Percentiles rank a stretch among this genome's conserved stretches.
These are phyloP conservation scores for Lathyrus tuberosus DNA, from an alignment of 306 rosid species.

Conservation along the genomic window DNA sequence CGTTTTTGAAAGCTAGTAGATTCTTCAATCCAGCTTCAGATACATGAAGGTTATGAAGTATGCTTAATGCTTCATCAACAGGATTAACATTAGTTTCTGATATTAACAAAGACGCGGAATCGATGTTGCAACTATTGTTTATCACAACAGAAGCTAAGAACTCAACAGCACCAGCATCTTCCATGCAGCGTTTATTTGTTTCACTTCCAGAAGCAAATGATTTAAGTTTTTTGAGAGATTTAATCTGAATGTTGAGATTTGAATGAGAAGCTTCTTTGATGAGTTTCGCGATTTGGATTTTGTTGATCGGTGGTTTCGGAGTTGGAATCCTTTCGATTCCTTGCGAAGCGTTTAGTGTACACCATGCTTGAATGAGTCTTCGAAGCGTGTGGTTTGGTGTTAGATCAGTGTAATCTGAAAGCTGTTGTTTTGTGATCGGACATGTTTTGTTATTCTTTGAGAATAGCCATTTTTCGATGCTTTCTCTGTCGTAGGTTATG, in stretches of 20 bases:
- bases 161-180: conserved; percentile 68
- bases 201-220: conserved; percentile 72
- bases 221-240: conserved; percentile 53
- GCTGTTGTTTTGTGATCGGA: conserved; percentile 63
- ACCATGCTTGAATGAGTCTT: conserved; percentile 84
- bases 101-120: not conserved
- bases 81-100: not conserved
- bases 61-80: conserved; percentile 61
- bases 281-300: conserved; percentile 56
- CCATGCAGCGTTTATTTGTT: conserved; percentile 63
- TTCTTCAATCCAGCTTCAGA: conserved; percentile 54
- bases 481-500: conserved; percentile 81
- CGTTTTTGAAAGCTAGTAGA: conserved; percentile 40
- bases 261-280: conserved; percentile 60
- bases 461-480: conserved; percentile 83
- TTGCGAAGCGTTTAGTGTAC: conserved; percentile 76
- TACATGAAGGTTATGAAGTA: conserved; percentile 60
- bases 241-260: conserved; percentile 31
- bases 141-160: conserved; percentile 57
- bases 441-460: conserved; percentile 59
- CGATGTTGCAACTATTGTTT: conserved; percentile 3
- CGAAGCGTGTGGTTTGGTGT: conserved; percentile 93
- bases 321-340: conserved; percentile 87
- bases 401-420: conserved; percentile 56
- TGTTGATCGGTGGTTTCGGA: conserved; percentile 73